These are phyloP conservation scores for Citrus unshiu DNA, from an alignment of 345 rosid species.

Conservation along the genomic window DNA sequence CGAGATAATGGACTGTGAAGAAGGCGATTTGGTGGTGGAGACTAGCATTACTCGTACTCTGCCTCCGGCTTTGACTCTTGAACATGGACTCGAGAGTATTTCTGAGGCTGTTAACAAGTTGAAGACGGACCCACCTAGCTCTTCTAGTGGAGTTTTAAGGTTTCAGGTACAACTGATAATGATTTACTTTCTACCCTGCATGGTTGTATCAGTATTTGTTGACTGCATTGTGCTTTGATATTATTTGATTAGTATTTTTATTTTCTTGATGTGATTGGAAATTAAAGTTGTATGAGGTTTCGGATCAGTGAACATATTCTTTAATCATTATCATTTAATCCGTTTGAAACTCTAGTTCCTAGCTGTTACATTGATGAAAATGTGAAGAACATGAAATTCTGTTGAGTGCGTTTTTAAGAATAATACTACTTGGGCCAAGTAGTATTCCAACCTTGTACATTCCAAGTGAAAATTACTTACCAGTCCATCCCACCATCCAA, in stretches of 20 bases:
- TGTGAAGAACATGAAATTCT: no score
- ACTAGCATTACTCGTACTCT: conserved; percentile 60
- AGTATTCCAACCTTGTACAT: background rate
- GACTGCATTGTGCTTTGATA: background rate
- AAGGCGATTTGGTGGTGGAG: conserved; percentile 54
- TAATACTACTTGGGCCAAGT: no score
- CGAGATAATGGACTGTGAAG: conserved; percentile 33
- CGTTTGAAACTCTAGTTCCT: background rate
- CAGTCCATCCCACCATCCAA: background rate
- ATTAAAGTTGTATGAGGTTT: background rate
- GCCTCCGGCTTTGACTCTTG: conserved; percentile 81
- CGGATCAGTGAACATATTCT: background rate
- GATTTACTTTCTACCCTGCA: background rate
- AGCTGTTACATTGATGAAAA: background rate
- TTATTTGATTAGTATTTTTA: background rate
- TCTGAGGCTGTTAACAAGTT: conserved; percentile 53
- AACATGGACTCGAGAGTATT: conserved; percentile 56
- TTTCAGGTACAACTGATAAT: conserved; percentile 53
- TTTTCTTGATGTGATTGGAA: background rate
- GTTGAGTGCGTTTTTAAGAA: background rate
- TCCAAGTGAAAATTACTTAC: background rate
- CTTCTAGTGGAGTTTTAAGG: conserved; percentile 54
- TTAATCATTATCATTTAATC: background rate
- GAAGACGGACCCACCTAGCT: conserved; percentile 57
- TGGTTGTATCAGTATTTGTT: background rate